These are phyloP conservation scores for Termitomyces heimii DNA, from an alignment of 768 basidiomycete genomes.

Conservation along the genomic window DNA sequence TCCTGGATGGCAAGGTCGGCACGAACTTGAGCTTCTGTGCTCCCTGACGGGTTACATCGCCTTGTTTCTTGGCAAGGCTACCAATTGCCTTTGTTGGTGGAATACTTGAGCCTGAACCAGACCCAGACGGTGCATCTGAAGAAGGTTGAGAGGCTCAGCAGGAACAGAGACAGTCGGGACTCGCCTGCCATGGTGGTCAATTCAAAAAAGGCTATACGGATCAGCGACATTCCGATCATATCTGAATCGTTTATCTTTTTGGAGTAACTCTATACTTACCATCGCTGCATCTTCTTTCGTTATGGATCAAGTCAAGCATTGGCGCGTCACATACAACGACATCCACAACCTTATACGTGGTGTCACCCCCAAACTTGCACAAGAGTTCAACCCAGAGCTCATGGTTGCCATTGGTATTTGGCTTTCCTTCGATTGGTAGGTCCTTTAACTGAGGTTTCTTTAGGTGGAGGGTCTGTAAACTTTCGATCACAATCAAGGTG, in stretches of 20 bases:
- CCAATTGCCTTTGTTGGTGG: slow-evolving; percentile 60
- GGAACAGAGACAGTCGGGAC: background rate
- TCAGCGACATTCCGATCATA: background rate
- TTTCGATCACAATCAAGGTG: slow-evolving; percentile 10
- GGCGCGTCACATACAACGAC: slow-evolving; percentile 83
- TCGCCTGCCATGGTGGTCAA: slow-evolving; percentile 21
- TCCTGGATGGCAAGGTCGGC: slow-evolving; percentile 66
- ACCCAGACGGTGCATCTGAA: slow-evolving; percentile 28
- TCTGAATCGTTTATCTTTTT: background rate
- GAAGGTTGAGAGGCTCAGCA: background rate
- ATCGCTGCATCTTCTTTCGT: background rate
- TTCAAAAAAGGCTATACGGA: slow-evolving; percentile 4
- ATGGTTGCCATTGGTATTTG: slow-evolving; percentile 72
- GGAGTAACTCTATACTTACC: background rate
- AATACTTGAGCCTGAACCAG: slow-evolving; percentile 21
- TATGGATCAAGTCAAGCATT: slow-evolving; percentile 41
- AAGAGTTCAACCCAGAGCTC: slow-evolving; percentile 80
- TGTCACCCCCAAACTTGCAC: slow-evolving; percentile 60
- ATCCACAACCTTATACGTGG: slow-evolving; percentile 83
- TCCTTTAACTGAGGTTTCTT: slow-evolving; percentile 9
- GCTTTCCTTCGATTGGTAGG: slow-evolving; percentile 1
- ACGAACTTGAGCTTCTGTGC: slow-evolving; percentile 77
- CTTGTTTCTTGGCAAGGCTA: slow-evolving; percentile 67
- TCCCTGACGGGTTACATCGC: slow-evolving; percentile 69
- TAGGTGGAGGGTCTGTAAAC: slow-evolving; percentile 75